Evolutionary conservation across 192 early-diverging fungal genomes (phyloP).

Genomic region (Cetraspora pellucida): DNA sequence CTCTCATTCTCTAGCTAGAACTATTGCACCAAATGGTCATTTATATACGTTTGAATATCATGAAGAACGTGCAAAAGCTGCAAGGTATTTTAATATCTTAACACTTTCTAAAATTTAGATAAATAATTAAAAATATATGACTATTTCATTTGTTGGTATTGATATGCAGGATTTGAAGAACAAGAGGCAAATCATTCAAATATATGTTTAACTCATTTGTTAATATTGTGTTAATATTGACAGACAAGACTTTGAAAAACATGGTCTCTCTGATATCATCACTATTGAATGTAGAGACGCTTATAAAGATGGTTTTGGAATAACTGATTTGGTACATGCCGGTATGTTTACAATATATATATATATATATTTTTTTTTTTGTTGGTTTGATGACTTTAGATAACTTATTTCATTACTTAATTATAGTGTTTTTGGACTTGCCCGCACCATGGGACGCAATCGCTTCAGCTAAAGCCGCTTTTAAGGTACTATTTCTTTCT

Average conservation of each 20-base stretch:
- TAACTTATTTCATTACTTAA: not conserved
- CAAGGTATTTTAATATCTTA: constrained; percentile 34
- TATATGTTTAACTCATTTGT: no score
- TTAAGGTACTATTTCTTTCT: constrained; percentile 51
- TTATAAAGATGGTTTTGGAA: constrained; percentile 83
- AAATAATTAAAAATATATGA: no score
- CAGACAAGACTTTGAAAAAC: constrained; percentile 59
- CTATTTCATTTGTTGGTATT: no score
- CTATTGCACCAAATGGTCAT: constrained; percentile 83
- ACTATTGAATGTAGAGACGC: constrained; percentile 84
- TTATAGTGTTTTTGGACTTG: constrained; percentile 87
- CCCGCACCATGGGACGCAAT: constrained; percentile 97
- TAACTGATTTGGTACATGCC: constrained; percentile 73
- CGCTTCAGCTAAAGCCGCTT: constrained; percentile 77
- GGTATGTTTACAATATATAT: constrained; percentile 42
- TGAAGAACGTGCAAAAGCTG: constrained; percentile 70
- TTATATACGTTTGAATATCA: constrained; percentile 97
- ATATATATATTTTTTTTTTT: not conserved
- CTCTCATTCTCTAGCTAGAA: constrained; percentile 90
- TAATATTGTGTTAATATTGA: no score
- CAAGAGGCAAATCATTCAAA: no score
- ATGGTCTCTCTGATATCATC: constrained; percentile 71
- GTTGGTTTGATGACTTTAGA: not conserved
- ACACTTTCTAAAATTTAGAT: not conserved
- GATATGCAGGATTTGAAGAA: no score